phyloP scores from a whole-genome alignment of 345 rosid species.

The Eucalyptus marginata region DNA sequence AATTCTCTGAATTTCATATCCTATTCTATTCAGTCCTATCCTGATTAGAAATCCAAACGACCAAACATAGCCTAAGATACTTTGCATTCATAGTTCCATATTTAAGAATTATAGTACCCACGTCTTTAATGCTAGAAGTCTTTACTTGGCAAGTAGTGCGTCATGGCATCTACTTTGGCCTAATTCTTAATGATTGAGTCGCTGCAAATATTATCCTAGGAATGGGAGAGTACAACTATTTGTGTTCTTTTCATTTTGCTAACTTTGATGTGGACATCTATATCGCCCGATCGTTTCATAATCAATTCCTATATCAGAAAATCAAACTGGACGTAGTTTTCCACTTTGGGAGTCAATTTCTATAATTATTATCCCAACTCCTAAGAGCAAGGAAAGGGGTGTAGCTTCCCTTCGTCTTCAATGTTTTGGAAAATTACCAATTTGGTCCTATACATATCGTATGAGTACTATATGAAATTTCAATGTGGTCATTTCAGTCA shows the following conservation, averaged over 20 bases:
- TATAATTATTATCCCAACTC: background rate
- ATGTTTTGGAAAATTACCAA: background rate
- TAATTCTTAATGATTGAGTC: background rate
- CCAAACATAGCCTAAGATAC: background rate
- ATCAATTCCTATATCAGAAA: background rate
- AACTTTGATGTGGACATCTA: background rate
- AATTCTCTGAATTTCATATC: too few relatives aligned
- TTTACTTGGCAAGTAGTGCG: background rate
- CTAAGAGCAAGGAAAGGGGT: background rate
- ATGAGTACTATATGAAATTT: background rate
- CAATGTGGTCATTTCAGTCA: background rate
- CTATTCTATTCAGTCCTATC: accelerated
- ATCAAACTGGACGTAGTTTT: background rate
- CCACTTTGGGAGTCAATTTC: background rate
- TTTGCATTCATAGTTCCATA: background rate
- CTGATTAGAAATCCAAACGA: accelerated
- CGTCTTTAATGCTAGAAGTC: background rate
- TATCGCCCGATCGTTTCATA: background rate
- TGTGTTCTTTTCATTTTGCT: background rate
- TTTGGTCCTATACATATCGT: background rate
- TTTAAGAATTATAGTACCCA: background rate
- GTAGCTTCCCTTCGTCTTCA: background rate
- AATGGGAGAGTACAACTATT: background rate
- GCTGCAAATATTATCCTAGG: background rate
- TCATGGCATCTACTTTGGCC: background rate